Evolutionary conservation across 768 basidiomycete genomes (phyloP), one percentile per base, ranked within the genome.

Genomic region (Rossbeevera mucosa): DNA sequence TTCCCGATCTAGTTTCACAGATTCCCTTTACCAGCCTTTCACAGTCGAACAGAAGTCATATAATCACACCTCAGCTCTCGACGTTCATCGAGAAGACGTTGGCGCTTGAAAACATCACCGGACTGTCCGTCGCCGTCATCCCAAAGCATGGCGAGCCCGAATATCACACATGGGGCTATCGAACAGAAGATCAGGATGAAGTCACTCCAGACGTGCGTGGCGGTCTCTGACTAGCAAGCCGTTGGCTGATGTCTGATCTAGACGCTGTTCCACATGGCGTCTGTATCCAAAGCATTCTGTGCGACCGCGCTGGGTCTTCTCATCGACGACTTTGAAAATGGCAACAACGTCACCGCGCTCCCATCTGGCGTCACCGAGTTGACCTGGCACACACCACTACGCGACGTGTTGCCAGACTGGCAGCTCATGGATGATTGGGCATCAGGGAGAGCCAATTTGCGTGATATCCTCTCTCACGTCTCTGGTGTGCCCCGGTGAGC

Each of bases 351-450:
- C 6, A 71, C 74, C 0, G 61, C 62, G 7, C 64, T 76, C 2
- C 75, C 75, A 0, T 18, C 50, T 0, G 56, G 58, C 6, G 18
- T 74, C 20, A 49, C 50, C 1, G 59, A 67, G 46, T 50, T 77
- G 12, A 64, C 56, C 4, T 77, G 74, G 74, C 56, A 67, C 13
- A 72, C 73, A 0, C 70, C 66, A 53, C 28, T 33, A 7, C 2
- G 43, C 22, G 71, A 74, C 36, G 13, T 77, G 6, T 61, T 79
- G 1, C 75, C 74, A 0, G 67, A 64, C 12, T 80, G 78, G 76
- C 46, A 57, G 50, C 67, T 77, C 16, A 64, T 65, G 57, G 75
- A 79, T 54, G 56, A 25, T 7, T 74, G 70, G 68, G 73, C 75
- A 0, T 71, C 61, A 14, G 55, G 66, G 47, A 68, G 63, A 48